These are phyloP conservation scores for Nissolia schottii DNA, from an alignment of 306 rosid species.

Conservation along the genomic window DNA sequence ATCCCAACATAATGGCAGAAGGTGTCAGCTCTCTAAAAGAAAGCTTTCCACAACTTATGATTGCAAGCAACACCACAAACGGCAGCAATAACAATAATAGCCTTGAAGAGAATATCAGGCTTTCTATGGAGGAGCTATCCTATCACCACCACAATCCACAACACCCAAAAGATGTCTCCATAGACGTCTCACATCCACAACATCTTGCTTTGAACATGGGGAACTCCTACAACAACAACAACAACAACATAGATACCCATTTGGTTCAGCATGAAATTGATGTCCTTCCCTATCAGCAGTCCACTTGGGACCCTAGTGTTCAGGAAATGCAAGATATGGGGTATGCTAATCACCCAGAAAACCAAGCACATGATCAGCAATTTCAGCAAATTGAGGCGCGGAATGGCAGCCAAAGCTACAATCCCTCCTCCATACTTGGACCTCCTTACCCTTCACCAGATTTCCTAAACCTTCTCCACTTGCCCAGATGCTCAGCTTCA, in stretches of 20 bases:
- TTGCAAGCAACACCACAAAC: constrained; percentile 8
- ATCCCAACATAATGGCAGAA: constrained; percentile 52
- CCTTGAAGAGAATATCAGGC: constrained; percentile 46
- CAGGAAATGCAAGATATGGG: constrained; percentile 45
- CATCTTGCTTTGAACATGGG: constrained; percentile 42
- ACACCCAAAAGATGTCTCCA: constrained; percentile 25
- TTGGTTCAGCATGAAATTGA: constrained; percentile 37
- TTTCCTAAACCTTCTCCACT: constrained; percentile 68
- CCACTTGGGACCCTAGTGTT: constrained; percentile 46
- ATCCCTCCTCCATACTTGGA: constrained; percentile 25
- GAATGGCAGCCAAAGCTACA: constrained; percentile 31
- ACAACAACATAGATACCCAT: constrained; percentile 19
- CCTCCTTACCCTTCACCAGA: constrained; percentile 56
- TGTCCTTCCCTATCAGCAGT: constrained; percentile 26
- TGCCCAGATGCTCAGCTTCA: constrained; percentile 70
- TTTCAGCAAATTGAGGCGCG: constrained; percentile 41
- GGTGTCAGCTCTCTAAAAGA: constrained; percentile 17
- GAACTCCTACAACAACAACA: constrained; percentile 24
- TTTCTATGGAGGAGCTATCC: constrained; percentile 53
- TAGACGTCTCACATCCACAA: constrained; percentile 42
- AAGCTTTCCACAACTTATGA: constrained; percentile 20
- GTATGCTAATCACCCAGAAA: constrained; percentile 28
- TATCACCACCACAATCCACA: constrained; percentile 40
- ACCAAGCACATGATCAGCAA: constrained; percentile 42
- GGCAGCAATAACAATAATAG: constrained; percentile 10